Base-by-base conservation (phyloP, 108 stramenopile species). In the Chaetoceros muelleri region DNA sequence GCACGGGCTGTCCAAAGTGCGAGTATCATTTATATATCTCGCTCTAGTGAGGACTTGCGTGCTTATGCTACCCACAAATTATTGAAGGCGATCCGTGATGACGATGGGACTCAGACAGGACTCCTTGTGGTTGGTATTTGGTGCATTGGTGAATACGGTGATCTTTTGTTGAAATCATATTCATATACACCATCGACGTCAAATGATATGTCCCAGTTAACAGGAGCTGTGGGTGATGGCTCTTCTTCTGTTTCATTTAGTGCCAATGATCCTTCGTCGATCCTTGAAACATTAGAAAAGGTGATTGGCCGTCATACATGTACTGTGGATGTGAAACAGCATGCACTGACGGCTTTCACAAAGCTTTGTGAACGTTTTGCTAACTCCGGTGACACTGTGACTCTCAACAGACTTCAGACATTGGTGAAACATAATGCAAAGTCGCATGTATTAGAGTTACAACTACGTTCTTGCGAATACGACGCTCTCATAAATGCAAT, bases 401-500 rank as follows among this genome's bases (percentile, higher is more conserved):
- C 85, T 31, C 44, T 81, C 48, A 71, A 78, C 10, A 69, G 65
- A 56, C 55, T 90, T 52, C 70, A 79, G 44, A 51, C 52, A 24
- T 60, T 93, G 31, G 65, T 89, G 8, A 74, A 83, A 67, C 79
- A 84, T 46, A 56, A 85, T 56, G 65, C 81, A 58, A 61, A 64
- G 5, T 94, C 90, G 26, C 84, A 91, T 40, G 77, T 81, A 21
- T 70, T 96, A 20, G 98, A 99, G 60, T 63, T 99, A 34, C 95
- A 99, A 74, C 79, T 95, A 10, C 77, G 98, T 20, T 81, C 92
- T 7, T 93, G 93, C 55, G 98, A 99, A 71, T 97, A 94, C 55
- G 72, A 78, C 53, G 85, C 92, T 17, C 53, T 99, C 48, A 65
- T 97, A 45, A 71, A 76, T 56, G 92, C 75, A n/a, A 66, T 64